Evolutionary conservation across 129 eudicot genomes (phyloP).

Genomic region (Tanacetum coccineum): DNA sequence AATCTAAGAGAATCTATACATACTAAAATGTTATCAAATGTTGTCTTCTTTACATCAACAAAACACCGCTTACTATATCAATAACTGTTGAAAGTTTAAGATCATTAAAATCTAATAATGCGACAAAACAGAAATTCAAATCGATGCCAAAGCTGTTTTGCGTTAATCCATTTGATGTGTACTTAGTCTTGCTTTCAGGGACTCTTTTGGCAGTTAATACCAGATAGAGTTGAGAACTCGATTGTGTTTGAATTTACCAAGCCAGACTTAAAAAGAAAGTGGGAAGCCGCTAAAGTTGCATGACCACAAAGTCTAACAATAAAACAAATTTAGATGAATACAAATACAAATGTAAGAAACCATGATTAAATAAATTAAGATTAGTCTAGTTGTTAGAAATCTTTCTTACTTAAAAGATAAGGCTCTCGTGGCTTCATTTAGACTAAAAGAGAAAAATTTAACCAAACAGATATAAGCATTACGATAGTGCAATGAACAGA

Average conservation of each 20-base stretch:
- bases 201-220: conserved; percentile 65
- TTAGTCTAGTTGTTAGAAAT: too few species aligned
- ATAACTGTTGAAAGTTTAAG: conserved; percentile 39
- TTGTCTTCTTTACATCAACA: conserved; percentile 51
- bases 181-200: conserved; percentile 15
- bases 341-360: background rate
- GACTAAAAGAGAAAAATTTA: too few species aligned
- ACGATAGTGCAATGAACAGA: background rate
- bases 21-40: conserved; percentile 56
- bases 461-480: too few species aligned
- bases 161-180: conserved; percentile 28
- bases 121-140: conserved; percentile 67
- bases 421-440: too few species aligned
- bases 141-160: conserved; percentile 41
- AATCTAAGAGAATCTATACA: too few species aligned
- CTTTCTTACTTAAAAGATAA: too few species aligned
- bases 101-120: conserved; percentile 31
- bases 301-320: conserved; percentile 77
- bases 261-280: conserved; percentile 49
- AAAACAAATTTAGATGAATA: background rate
- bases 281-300: conserved; percentile 87
- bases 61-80: conserved; percentile 48
- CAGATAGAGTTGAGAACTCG: conserved; percentile 80
- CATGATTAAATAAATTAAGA: too few species aligned
- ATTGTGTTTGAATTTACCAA: conserved; percentile 46